phyloP scores from a whole-genome alignment of 1,139 yeast genomes.

The Debaryomyces sp. region DNA sequence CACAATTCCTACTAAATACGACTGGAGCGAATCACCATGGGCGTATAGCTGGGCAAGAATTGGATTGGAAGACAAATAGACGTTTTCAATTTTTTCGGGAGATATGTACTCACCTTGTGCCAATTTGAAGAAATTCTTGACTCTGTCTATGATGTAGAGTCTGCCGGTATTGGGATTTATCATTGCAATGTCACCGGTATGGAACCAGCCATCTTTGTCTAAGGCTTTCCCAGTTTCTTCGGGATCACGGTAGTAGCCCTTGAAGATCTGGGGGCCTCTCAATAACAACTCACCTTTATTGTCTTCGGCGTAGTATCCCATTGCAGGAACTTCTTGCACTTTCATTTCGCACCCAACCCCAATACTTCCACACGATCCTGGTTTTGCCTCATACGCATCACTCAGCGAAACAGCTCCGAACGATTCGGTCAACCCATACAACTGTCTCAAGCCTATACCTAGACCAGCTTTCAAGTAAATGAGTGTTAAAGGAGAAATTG shows the following conservation, averaged over 20 bases:
- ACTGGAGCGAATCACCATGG: conserved; percentile 60
- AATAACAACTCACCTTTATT: conserved; percentile 43
- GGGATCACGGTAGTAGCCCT: conserved; percentile 32
- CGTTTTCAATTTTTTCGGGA: conserved; percentile 39
- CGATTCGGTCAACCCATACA: conserved; percentile 51
- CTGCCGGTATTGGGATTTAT: conserved; percentile 28
- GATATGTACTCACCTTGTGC: conserved; percentile 43
- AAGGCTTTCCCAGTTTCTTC: conserved; percentile 25
- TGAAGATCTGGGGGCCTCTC: conserved; percentile 43
- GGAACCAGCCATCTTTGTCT: conserved; percentile 36
- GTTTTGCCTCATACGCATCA: conserved; percentile 33
- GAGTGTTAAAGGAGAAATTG: conserved; percentile 44
- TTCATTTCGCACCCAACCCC: conserved; percentile 38
- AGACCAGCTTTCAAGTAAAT: conserved; percentile 43
- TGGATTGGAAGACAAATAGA: conserved; percentile 32
- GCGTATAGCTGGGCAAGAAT: conserved; percentile 31
- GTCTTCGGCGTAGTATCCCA: conserved; percentile 36
- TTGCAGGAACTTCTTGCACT: conserved; percentile 40
- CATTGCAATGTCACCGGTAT: conserved; percentile 41
- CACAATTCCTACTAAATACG: conserved; percentile 59
- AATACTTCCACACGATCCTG: conserved; percentile 47
- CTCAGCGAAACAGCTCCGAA: conserved; percentile 46
- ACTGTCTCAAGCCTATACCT: conserved; percentile 43
- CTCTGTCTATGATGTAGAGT: conserved; percentile 37
- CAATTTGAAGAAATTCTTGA: conserved; percentile 44